Evolutionary conservation across 2,329 filamentous ascomycete genomes (phyloP).

Genomic region (Colletotrichum camelliae): DNA sequence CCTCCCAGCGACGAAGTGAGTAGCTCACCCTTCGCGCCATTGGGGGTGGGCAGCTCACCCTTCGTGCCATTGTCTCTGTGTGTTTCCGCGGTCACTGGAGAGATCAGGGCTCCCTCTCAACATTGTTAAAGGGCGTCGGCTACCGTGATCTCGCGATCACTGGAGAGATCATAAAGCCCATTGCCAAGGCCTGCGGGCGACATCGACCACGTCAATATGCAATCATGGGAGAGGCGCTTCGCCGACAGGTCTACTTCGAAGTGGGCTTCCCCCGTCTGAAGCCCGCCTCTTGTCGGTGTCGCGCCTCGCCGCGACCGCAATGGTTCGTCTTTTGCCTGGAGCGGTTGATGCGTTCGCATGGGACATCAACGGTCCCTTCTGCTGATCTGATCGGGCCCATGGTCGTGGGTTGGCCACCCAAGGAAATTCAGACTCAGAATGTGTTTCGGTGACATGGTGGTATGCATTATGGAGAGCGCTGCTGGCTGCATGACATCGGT

Average conservation of each 20-base stretch:
- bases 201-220: neutral
- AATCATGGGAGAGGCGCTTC: neutral
- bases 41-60: neutral
- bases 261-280: neutral
- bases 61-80: neutral
- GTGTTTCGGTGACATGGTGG: neutral
- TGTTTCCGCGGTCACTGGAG: neutral
- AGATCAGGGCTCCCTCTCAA: neutral
- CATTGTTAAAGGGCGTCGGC: neutral
- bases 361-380: neutral
- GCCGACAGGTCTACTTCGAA: neutral
- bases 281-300: neutral
- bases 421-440: neutral
- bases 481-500: neutral
- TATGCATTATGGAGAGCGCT: neutral
- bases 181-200: neutral
- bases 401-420: neutral
- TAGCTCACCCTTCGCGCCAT: neutral
- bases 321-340: accelerated
- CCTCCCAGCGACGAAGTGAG: neutral
- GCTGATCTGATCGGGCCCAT: neutral
- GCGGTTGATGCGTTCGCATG: neutral
- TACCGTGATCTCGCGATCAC: neutral
- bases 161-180: neutral
- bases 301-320: neutral